Evolutionary conservation across 192 early-diverging fungal species (phyloP), one percentile per base, ranked within the genome.

Genomic region (Coemansia sp.): DNA sequence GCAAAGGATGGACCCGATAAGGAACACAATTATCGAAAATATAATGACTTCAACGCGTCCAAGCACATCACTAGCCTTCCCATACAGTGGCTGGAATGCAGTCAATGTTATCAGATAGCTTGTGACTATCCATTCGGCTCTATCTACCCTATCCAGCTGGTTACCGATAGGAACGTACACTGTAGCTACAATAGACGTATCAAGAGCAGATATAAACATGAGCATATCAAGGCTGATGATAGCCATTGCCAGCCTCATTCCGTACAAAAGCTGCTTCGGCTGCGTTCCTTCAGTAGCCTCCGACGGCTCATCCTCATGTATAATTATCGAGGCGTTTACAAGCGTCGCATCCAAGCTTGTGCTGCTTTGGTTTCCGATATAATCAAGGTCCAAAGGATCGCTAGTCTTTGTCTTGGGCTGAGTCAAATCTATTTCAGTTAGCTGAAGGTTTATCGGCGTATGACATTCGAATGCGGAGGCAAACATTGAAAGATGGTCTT

Each of bases 71-170:
- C 89, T 84, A 29, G 94, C 67, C 58, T 87, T 89, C 8, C 93
- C 95, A 74, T 94, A 96, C 2, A 91, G 60, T 30, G 91, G 89
- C 58, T 89, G 83, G 60, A 91, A 81, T 9, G 93, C 84, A 0
- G 92, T 91, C 39, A 81, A 61, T 1, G 85, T 81, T 35, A 92
- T 75, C 8, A 94, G 81, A 58, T 92, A 94, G 26, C 85, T 76
- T 18, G 85, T 89, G 13, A 89, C 89, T 40, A 98, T 86, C 95
- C 95, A 97, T 13, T 89, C 74, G 49, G 92, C 87, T 51, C 83
- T 72, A 39, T 83, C 84, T 26, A 89, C 77, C 10, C 85, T 77
- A 6, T 81, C 63, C 43, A 96, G 91, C 30, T 94, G 88, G 28
- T 77, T 66, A 16, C 87, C 86, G 60, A 98, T 95, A 0, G 66